These are phyloP conservation scores for Collybia mongolica DNA, from an alignment of 768 basidiomycete genomes.

Conservation along the genomic window DNA sequence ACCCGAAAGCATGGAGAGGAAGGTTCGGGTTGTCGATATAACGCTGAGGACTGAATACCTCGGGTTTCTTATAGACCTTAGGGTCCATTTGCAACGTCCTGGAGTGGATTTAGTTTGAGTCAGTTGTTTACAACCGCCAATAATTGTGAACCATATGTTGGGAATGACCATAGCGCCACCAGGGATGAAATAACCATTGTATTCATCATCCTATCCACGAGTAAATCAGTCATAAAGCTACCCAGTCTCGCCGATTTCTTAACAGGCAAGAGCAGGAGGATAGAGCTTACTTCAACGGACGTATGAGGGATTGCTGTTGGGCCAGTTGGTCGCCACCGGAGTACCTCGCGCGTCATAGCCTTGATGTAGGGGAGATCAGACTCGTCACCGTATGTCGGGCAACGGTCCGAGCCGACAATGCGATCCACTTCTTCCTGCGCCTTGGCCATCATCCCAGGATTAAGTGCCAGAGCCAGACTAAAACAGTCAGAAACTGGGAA, in stretches of 20 bases:
- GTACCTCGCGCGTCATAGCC: constrained; percentile 21
- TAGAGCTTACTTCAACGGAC: background rate
- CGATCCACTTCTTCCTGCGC: constrained; percentile 26
- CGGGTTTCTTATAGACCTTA: background rate
- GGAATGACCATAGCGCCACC: constrained; percentile 27
- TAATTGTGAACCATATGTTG: constrained; percentile 23
- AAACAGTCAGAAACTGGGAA: constrained; percentile 20
- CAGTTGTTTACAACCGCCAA: background rate
- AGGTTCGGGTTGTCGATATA: background rate
- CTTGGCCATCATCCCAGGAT: constrained; percentile 19
- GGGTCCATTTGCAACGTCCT: background rate
- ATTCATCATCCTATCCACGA: constrained; percentile 18
- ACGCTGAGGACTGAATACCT: background rate
- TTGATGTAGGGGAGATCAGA: constrained; percentile 21
- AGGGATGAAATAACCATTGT: constrained; percentile 27
- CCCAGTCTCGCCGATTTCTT: background rate
- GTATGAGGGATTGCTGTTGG: constrained; percentile 1
- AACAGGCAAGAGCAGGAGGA: too few species aligned
- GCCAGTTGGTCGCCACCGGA: constrained; percentile 14
- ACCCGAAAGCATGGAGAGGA: constrained; percentile 5
- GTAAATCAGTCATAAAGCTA: too few species aligned
- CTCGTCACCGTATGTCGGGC: constrained; percentile 22
- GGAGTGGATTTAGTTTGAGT: background rate
- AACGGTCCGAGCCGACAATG: constrained; percentile 18
- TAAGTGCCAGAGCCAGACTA: constrained; percentile 13